Base-by-base conservation (phyloP, 1,284 basidiomycete species). In the Volvariella surrecta region DNA sequence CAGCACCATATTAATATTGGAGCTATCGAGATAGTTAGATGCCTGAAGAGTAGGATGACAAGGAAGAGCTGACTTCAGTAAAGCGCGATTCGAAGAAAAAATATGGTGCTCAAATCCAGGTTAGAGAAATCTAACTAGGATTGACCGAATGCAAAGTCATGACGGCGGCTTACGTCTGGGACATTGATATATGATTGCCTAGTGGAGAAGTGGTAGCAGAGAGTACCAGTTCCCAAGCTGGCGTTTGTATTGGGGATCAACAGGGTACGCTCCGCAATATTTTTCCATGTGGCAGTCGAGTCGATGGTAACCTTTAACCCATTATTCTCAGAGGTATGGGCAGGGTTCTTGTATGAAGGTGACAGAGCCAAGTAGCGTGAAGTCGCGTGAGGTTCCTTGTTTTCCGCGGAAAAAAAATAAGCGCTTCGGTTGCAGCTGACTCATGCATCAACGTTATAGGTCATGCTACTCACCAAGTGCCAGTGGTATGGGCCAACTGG, bases 51-150 rank as follows among this genome's bases (percentile, higher is more conserved):
- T 17, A 11, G 4, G 41, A 15, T 32, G 2, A 18, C 4, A n/a
- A 10, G 22, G 6, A 32, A 22, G 15, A 13, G 43, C 54, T 40
- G 45, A 70, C 71, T 63, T 77, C 77, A 3, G 76, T 80, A 58
- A 79, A 81, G 56, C 79, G 78, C 38, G 73, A 76, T 58, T 80
- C 77, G 52, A 80, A 82, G 68, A 82, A 80, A 47, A 57, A 38
- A 71, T 71, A 57, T 81, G 77, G 50, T 81, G 76, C 54, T 81
- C 75, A 17, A 71, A 57, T 4, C 70, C 66, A 13, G 68, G 61
- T 71, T 74, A 48, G 16, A 40, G 3, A 47, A 22, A 31, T 21
- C 46, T 42, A 35, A 37, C 30, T 28, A 6, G 45, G 44, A n/a
- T 37, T 10, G 17, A 39, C 10, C 15, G 18, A 22, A 10, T 30